phyloP scores from a whole-genome alignment of 306 rosid species.

The Betula pendula region DNA sequence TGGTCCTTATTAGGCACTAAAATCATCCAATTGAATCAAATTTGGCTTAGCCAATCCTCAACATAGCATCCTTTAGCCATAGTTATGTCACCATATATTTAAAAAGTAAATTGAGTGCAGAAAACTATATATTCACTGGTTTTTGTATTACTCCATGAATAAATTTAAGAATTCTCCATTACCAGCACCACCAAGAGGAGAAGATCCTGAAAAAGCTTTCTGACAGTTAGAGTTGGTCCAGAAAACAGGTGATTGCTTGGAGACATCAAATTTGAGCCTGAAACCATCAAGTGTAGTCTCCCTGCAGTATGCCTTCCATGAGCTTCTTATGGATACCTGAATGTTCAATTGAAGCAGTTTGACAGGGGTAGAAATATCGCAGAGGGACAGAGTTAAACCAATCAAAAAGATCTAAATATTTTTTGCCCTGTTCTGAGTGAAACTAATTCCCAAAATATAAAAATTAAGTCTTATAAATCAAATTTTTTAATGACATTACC shows the following conservation, averaged over 20 bases:
- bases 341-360: no score
- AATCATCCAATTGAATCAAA: slow-evolving; percentile 3
- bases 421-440: no score
- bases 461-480: no score
- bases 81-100: slow-evolving; percentile 2
- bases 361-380: no score
- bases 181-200: slow-evolving; percentile 52
- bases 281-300: slow-evolving; percentile 62
- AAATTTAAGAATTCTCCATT: slow-evolving; percentile 26
- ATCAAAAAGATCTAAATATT: not conserved
- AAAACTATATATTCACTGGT: not conserved
- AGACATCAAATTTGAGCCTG: slow-evolving; percentile 46
- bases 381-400: no score
- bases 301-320: slow-evolving; percentile 54
- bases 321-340: no score
- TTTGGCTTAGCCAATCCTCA: slow-evolving; percentile 9
- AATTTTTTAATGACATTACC: no score
- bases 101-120: not conserved
- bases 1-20: no score
- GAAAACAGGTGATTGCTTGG: slow-evolving; percentile 33
- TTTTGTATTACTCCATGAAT: not conserved
- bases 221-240: slow-evolving; percentile 36
- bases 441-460: no score
- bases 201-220: slow-evolving; percentile 66
- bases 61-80: not conserved